These are phyloP conservation scores for Diaporthe vexans DNA, from an alignment of 2,329 filamentous ascomycete species.

Conservation along the genomic window DNA sequence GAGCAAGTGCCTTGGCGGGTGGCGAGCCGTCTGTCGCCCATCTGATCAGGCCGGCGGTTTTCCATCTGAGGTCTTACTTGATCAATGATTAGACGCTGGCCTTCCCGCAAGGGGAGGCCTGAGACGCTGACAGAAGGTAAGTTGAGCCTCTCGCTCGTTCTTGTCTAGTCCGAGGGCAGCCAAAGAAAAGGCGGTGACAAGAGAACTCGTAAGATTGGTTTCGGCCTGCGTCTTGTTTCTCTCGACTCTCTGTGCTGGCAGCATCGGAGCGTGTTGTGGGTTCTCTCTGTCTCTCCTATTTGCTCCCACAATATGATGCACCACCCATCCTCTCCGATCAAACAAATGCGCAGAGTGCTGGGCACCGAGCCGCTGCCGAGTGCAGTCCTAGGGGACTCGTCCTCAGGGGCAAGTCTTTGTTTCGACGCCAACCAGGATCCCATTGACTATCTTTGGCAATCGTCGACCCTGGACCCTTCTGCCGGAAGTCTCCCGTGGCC, in stretches of 20 bases:
- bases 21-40: constrained; percentile 16
- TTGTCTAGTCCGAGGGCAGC: neutral
- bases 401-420: constrained; percentile 29
- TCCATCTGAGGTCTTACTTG: constrained; percentile 7
- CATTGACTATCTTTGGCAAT: constrained; percentile 16
- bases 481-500: constrained; percentile 33
- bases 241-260: neutral
- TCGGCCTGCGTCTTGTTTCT: neutral
- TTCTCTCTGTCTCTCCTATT: neutral
- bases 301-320: neutral
- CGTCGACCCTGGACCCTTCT: constrained; percentile 17
- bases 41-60: constrained; percentile 31
- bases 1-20: constrained; percentile 22
- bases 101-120: neutral
- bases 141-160: constrained; percentile 19
- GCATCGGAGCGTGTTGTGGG: neutral
- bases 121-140: constrained; percentile 31
- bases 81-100: constrained; percentile 11
- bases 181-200: constrained; percentile 18
- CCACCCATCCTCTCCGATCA: neutral
- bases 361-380: constrained; percentile 4
- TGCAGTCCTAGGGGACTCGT: constrained; percentile 2
- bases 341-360: neutral
- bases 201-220: neutral
- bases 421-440: constrained; percentile 27